Conservation (phyloP, 768 basidiomycete genomes). For the Rhodosporidiobolus sp. region DNA sequence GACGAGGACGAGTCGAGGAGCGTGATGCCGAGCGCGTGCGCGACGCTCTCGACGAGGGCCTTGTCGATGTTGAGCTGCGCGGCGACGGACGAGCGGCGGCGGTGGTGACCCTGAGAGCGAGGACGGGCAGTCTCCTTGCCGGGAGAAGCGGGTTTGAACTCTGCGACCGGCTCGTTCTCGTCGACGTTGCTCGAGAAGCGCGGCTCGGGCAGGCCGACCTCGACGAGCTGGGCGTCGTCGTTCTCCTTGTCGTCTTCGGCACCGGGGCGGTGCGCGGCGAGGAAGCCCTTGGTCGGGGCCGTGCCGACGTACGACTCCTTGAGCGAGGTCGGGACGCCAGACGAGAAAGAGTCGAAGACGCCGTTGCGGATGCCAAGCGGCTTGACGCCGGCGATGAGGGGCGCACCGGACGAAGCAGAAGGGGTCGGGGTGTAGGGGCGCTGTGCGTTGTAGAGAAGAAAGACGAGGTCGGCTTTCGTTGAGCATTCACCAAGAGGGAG, state of each 20-base stretch:
- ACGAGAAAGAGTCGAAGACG: not conserved
- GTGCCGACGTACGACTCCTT: not conserved
- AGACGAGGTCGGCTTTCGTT: not conserved
- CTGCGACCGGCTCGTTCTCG: not conserved
- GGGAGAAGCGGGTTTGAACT: not conserved
- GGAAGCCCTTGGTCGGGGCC: not conserved
- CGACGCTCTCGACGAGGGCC: conserved; percentile 15
- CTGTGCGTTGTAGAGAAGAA: not conserved
- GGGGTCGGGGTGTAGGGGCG: not conserved
- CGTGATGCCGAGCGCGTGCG: conserved; percentile 7
- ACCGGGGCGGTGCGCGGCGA: not conserved
- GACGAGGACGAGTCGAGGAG: not conserved
- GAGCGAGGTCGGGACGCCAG: not conserved
- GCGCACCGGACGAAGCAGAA: not conserved
- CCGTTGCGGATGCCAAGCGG: not conserved
- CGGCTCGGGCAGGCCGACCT: not conserved
- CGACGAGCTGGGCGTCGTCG: not conserved
- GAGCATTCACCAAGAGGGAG: not conserved
- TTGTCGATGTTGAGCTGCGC: conserved; percentile 18
- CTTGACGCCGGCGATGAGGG: not conserved
- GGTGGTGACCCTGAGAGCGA: not conserved
- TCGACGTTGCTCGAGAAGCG: too few relatives aligned
- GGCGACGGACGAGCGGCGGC: conserved; percentile 17
- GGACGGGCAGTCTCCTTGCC: not conserved
- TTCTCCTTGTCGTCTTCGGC: not conserved